Base-by-base conservation (phyloP, 495 filamentous ascomycete genomes). In the Penicillium simplicissimum region DNA sequence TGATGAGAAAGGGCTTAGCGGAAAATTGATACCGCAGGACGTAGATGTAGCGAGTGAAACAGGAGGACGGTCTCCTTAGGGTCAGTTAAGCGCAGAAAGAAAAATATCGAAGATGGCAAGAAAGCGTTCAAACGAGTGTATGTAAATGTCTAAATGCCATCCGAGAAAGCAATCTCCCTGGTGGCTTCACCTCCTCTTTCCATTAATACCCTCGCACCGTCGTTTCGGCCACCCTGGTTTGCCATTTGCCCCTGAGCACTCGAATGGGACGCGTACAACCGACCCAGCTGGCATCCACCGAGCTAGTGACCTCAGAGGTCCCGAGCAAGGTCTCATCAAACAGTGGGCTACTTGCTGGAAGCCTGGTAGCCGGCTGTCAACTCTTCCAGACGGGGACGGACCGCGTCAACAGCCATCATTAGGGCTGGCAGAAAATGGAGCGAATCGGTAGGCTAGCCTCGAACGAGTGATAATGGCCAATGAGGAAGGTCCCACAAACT, bases 191-290 rank as follows among this genome's bases (percentile, higher is more conserved):
- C 53, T 58, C 58, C 59, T 23, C 28, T 48, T 45, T 48, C 59
- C 65, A 67, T 69, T 70, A 67, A 67, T 70, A 65, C 38, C 51
- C 52, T 54, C 13, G 48, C 17, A 23, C 43, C 56, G 53, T 33
- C 31, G 2, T 40, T 58, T 35, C 31, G 33, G 58, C 37, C 53
- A 49, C 53, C 62, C 56, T 62, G 57, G 61, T 65, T 68, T 60
- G 66, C 40, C 36, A 59, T 23, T 40, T 48, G 36, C 65, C 66
- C 66, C 66, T 69, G 58, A 67, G 45, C 48, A 65, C 57, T 37
- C 33, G 52, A 53, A 35, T 51, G 45, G 60, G 67, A 66, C 66
- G 66, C 66, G 63, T 69, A 69, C 55, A 66, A 51, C 62, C 14
- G 62, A 59, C 54, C 60, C 43, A 68, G 35, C 49, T 47, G 8